A percentile compares a stretch with the other conserved stretches of the same genome.
These are phyloP conservation scores for Nitzschia sp. DNA, from an alignment of 108 stramenopile genomes.

Conservation along the genomic window DNA sequence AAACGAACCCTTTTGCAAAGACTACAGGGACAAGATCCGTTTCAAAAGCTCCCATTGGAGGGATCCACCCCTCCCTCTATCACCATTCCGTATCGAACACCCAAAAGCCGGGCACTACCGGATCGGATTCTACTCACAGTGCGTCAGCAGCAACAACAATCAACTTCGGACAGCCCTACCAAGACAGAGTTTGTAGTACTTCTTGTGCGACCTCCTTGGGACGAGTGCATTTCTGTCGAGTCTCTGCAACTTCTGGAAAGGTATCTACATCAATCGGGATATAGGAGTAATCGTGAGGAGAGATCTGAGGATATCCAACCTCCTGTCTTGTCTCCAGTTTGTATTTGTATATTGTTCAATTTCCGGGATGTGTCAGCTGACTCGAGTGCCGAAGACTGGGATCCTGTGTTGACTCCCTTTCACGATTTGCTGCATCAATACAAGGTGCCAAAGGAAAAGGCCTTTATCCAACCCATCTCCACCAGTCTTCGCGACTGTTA, in stretches of 20 bases:
- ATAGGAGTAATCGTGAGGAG: neutral
- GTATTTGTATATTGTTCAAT: slow-evolving; percentile 47
- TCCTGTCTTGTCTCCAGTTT: slow-evolving; percentile 15
- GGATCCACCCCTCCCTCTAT: slow-evolving; percentile 1
- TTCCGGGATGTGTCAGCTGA: slow-evolving; percentile 38
- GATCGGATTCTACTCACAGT: slow-evolving; percentile 43
- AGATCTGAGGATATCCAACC: slow-evolving; percentile 14
- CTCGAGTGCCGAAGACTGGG: neutral
- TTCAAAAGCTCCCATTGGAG: neutral
- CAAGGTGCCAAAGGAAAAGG: slow-evolving; percentile 2
- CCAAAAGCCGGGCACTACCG: slow-evolving; percentile 14
- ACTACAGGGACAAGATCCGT: slow-evolving; percentile 55
- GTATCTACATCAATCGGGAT: slow-evolving; percentile 14
- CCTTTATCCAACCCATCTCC: slow-evolving; percentile 3
- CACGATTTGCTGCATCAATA: neutral
- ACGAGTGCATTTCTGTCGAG: neutral
- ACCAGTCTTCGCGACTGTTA: slow-evolving; percentile 46
- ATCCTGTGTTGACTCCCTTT: neutral
- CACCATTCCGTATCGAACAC: slow-evolving; percentile 42
- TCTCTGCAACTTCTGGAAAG: neutral
- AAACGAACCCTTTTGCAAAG: slow-evolving; percentile 50
- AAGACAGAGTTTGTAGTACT: slow-evolving; percentile 39
- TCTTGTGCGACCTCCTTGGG: slow-evolving; percentile 18
- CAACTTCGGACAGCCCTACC: neutral
- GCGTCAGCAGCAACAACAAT: neutral